These are phyloP conservation scores for Cucurbita pepo DNA, from an alignment of 306 rosid species.

Conservation along the genomic window DNA sequence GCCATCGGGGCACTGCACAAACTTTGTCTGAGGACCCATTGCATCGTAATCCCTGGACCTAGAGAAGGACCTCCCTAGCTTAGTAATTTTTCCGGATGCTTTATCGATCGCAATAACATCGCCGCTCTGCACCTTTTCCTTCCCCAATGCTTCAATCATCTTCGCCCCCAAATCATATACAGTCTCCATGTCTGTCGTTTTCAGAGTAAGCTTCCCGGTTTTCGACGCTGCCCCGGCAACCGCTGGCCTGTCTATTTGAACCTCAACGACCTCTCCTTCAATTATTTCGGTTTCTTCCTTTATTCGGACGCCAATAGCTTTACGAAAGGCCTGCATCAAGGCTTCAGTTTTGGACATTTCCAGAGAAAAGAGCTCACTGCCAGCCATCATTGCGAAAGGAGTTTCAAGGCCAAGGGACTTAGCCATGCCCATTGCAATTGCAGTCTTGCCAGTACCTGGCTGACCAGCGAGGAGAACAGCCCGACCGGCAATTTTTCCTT, in stretches of 20 bases:
- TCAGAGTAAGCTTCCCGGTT: slow-evolving; percentile 77
- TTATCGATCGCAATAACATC: slow-evolving; percentile 60
- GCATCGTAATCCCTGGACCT: slow-evolving; percentile 95
- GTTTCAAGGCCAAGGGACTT: slow-evolving; percentile 89
- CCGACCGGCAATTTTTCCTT: slow-evolving; percentile 87
- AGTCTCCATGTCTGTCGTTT: slow-evolving; percentile 96
- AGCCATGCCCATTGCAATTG: slow-evolving; percentile 99
- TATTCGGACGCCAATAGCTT: slow-evolving; percentile 83
- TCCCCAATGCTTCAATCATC: slow-evolving; percentile 87
- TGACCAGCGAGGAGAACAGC: slow-evolving; percentile 84
- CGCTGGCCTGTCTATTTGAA: slow-evolving; percentile 82
- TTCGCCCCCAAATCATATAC: slow-evolving; percentile 92
- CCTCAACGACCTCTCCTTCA: slow-evolving; percentile 94
- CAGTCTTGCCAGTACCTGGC: slow-evolving; percentile 96
- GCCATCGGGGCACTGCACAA: slow-evolving; percentile 95
- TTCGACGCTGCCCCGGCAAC: slow-evolving; percentile 70
- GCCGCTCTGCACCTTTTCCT: slow-evolving; percentile 91
- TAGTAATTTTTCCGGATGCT: slow-evolving; percentile 83
- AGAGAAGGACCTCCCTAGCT: slow-evolving; percentile 85
- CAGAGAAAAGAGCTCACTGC: slow-evolving; percentile 85
- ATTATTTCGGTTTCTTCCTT: slow-evolving; percentile 96
- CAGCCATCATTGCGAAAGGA: slow-evolving; percentile 92
- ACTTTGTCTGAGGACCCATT: slow-evolving; percentile 78
- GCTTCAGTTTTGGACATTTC: slow-evolving; percentile 97
- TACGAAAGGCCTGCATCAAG: slow-evolving; percentile 71